Percentiles rank a stretch among this genome's conserved stretches.
These are phyloP conservation scores for Cladophialophora psammophila DNA, from an alignment of 2,329 filamentous ascomycete species.

Conservation along the genomic window DNA sequence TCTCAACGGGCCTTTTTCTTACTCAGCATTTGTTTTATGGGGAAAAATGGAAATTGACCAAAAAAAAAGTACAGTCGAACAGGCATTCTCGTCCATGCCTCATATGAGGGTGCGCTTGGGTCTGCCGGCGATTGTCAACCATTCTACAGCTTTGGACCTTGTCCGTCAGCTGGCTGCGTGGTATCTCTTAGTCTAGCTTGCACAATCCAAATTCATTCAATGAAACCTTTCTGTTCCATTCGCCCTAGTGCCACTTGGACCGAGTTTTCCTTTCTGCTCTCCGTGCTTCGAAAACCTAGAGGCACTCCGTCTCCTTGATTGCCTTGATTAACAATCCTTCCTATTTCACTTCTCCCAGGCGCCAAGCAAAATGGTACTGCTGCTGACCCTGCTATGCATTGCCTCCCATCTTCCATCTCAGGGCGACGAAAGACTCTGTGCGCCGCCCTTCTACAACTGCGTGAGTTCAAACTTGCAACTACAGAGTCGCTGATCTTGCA, in stretches of 20 bases:
- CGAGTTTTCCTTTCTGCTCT: too few species aligned
- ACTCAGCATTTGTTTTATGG: constrained; percentile 19
- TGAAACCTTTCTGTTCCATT: constrained; percentile 17
- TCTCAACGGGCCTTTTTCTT: constrained; percentile 30
- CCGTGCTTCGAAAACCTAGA: too few species aligned
- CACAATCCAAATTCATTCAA: constrained; percentile 26
- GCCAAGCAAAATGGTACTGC: too few species aligned
- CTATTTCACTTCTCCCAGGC: too few species aligned
- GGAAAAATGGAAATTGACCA: constrained; percentile 25
- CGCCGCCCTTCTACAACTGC: too few species aligned
- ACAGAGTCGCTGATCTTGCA: too few species aligned
- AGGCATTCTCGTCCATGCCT: constrained; percentile 34
- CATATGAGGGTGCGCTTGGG: constrained; percentile 33
- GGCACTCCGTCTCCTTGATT: too few species aligned
- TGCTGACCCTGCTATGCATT: too few species aligned
- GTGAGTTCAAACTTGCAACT: too few species aligned
- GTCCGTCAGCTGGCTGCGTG: constrained; percentile 31
- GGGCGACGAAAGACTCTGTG: too few species aligned
- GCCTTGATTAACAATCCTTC: too few species aligned
- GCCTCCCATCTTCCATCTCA: too few species aligned
- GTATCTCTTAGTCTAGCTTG: constrained; percentile 33
- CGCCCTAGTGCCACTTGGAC: background rate
- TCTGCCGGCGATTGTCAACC: constrained; percentile 34
- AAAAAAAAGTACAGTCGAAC: constrained; percentile 37
- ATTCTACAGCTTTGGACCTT: constrained; percentile 30